Evolutionary conservation across 2,329 filamentous ascomycete genomes (phyloP), one percentile per base, ranked within the genome.

Genomic region (Didymella exigua): DNA sequence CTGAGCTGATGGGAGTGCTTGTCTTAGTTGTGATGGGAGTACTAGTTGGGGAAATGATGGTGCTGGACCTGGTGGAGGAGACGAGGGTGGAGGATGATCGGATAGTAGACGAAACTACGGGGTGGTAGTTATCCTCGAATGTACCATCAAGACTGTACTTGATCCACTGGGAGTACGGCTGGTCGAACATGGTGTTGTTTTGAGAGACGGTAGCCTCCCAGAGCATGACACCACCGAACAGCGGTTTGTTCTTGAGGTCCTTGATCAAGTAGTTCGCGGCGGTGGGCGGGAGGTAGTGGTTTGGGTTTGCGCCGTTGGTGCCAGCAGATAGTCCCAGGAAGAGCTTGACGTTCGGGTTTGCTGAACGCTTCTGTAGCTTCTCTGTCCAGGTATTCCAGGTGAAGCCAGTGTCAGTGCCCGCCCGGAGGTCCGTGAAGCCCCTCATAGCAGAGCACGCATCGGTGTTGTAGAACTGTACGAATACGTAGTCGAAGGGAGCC

Each of bases 161-260:
- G 57, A 82, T 79, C 70, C 78, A 77, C 46, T 76, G 71, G 2
- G 76, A 73, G 68, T 81, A 84, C 18, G 73, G 70, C 41, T 74
- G 62, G n/a, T 69, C 76, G 49, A 78, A 75, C 49, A 78, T 74
- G 13, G 69, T 50, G 63, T 84, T 84, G 47, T 73, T 72, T 11
- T 76, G 69, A n/a, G 78, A 78, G 10, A 75, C 75, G 1, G 80
- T 82, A 5, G 82, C 81, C 47, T 85, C 83, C 81, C 82, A 86
- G 5, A 86, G 67, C 83, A 86, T 86, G 34, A 85, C 75, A 72
- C 84, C 84, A 34, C 82, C 84, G 59, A 86, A 86, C 2, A 69
- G 72, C 19, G 73, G 51, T 19, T 73, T 66, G 14, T 27, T 37
- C 37, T 59, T 41, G 59, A 69, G 68, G 30, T 65, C 66, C 56